Evolutionary conservation across 306 rosid genomes (phyloP).

Genomic region (Hippophae tibetana): DNA sequence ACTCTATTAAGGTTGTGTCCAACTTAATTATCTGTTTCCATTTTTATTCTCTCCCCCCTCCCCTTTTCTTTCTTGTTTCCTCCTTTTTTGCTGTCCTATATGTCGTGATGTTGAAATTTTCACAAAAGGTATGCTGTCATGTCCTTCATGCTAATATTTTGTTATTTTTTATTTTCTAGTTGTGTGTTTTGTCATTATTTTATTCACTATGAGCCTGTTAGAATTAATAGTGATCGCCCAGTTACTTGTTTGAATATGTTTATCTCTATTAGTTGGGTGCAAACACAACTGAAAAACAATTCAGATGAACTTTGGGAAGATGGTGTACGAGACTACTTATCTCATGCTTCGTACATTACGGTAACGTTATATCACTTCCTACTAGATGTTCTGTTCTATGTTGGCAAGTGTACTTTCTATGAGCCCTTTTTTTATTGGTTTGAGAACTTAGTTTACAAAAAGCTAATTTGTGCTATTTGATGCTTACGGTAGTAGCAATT

Average conservation of each 20-base stretch:
- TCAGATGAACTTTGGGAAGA: constrained; percentile 99
- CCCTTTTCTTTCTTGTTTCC: too few relatives aligned
- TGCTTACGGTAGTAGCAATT: background rate
- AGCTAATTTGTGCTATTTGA: background rate
- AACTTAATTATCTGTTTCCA: too few relatives aligned
- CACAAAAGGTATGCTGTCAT: too few relatives aligned
- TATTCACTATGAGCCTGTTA: background rate
- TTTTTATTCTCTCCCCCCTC: too few relatives aligned
- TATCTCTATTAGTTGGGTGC: constrained; percentile 75
- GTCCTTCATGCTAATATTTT: too few relatives aligned
- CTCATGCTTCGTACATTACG: constrained; percentile 77
- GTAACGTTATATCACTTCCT: constrained; percentile 32
- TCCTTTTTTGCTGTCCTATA: too few relatives aligned
- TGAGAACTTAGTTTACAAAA: background rate
- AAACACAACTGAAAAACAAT: constrained; percentile 68
- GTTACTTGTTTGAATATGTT: constrained; percentile 5
- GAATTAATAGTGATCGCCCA: constrained; percentile 2
- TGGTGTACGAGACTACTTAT: constrained; percentile 74
- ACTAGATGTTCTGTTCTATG: constrained; percentile 4
- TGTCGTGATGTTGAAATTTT: too few relatives aligned
- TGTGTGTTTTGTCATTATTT: too few relatives aligned
- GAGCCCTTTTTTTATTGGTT: background rate
- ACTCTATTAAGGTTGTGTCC: too few relatives aligned
- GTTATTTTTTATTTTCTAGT: too few relatives aligned
- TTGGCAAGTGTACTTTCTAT: background rate